A percentile compares a stretch with the other conserved stretches of the same genome.
phyloP scores from a whole-genome alignment of 257 asterid species.

The Solanum bukasovii region DNA sequence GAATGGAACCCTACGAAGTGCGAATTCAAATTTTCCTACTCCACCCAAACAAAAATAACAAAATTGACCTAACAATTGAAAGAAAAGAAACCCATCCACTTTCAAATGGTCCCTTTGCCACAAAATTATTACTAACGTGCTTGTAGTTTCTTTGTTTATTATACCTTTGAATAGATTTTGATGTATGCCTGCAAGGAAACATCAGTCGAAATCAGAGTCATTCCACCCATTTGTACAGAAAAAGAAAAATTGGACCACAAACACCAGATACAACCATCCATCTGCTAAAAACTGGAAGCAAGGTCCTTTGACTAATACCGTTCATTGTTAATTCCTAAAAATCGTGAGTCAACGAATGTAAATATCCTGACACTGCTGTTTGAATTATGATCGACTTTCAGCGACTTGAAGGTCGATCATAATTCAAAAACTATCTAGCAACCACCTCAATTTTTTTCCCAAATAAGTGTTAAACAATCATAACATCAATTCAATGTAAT shows the following conservation, averaged over 20 bases:
- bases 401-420: background rate
- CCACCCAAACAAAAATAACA: background rate
- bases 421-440: background rate
- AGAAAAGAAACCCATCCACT: background rate
- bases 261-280: background rate
- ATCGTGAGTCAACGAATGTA: background rate
- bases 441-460: background rate
- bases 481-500: background rate
- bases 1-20: too few species aligned
- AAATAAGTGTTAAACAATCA: background rate
- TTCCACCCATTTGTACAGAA: background rate
- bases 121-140: background rate
- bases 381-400: background rate
- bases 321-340: background rate
- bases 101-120: background rate
- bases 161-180: background rate
- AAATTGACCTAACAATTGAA: background rate
- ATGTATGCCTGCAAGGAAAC: background rate
- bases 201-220: background rate
- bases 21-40: accelerated
- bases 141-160: background rate
- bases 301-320: background rate
- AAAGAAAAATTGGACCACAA: background rate
- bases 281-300: background rate
- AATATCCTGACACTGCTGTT: background rate